phyloP scores from a whole-genome alignment of 2,329 filamentous ascomycete genomes.

The Aspergillus sp. region DNA sequence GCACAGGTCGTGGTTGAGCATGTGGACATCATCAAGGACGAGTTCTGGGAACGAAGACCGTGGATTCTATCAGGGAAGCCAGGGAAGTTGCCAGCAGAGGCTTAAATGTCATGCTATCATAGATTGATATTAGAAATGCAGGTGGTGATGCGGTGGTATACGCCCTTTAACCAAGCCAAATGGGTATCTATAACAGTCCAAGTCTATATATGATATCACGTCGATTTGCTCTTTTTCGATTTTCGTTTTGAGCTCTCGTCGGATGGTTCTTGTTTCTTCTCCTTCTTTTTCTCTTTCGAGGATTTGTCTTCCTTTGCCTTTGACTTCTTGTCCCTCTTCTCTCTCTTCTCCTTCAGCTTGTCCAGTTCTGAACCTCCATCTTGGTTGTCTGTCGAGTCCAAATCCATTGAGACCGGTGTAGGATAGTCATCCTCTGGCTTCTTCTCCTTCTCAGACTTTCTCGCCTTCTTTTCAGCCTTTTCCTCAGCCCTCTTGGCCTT shows the following conservation, averaged over 20 bases:
- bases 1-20: conserved; percentile 80
- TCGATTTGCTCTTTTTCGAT: conserved; percentile 46
- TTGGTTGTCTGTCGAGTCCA: conserved; percentile 18
- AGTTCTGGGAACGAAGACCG: conserved; percentile 85
- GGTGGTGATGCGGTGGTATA: conserved; percentile 4
- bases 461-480: conserved; percentile 25
- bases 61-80: conserved; percentile 79
- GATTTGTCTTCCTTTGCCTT: conserved; percentile 21
- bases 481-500: conserved; percentile 20
- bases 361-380: conserved; percentile 14
- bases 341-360: conserved; percentile 28
- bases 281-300: conserved; percentile 29
- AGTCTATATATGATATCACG: conserved; percentile 16
- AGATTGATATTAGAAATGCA: conserved; percentile 5
- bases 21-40: conserved; percentile 90
- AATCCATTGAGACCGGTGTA: conserved; percentile 31
- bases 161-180: conserved; percentile 20
- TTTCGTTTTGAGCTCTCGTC: conserved; percentile 46
- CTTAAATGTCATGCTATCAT: conserved; percentile 3
- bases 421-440: conserved; percentile 30
- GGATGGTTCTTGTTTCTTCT: conserved; percentile 24
- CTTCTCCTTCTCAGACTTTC: conserved; percentile 18
- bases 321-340: conserved; percentile 22
- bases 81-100: conserved; percentile 62
- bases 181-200: conserved; percentile 31